phyloP scores from a whole-genome alignment of 73 alveolate genomes.

The Paramecium octaurelia region DNA sequence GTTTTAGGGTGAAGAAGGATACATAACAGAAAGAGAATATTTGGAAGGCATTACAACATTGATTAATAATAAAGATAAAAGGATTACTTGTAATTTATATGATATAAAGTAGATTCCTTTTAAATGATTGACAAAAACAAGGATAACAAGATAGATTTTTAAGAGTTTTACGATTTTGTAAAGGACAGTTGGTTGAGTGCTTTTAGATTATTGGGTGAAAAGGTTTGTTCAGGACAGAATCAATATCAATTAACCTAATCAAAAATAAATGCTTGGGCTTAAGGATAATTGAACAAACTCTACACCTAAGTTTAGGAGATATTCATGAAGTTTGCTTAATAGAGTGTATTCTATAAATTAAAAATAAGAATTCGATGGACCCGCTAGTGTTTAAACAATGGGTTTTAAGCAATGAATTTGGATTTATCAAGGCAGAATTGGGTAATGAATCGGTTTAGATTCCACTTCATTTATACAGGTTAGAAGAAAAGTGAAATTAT shows the following conservation, averaged over 20 bases:
- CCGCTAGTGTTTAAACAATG: background rate
- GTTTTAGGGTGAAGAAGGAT: background rate
- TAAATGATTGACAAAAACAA: background rate
- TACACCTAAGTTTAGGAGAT: background rate
- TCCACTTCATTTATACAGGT: slow-evolving; percentile 18
- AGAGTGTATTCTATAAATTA: background rate
- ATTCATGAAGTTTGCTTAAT: background rate
- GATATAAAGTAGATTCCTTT: background rate
- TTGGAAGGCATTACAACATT: background rate
- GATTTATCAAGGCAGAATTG: background rate
- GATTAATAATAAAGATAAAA: background rate
- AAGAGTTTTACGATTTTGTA: background rate
- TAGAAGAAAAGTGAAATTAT: background rate
- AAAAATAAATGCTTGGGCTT: slow-evolving; percentile 21
- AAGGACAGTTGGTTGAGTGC: slow-evolving; percentile 41
- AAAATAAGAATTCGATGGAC: background rate
- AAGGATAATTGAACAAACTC: background rate
- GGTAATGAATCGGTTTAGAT: background rate
- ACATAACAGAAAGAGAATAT: background rate
- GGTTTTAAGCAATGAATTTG: background rate
- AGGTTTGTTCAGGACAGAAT: background rate
- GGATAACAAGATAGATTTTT: background rate
- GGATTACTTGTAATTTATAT: background rate
- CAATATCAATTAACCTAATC: background rate
- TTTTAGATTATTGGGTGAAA: background rate